Evolutionary conservation across 2,329 filamentous ascomycete genomes (phyloP), one percentile per base, ranked within the genome.

Genomic region (Trichothecium sympodiale): DNA sequence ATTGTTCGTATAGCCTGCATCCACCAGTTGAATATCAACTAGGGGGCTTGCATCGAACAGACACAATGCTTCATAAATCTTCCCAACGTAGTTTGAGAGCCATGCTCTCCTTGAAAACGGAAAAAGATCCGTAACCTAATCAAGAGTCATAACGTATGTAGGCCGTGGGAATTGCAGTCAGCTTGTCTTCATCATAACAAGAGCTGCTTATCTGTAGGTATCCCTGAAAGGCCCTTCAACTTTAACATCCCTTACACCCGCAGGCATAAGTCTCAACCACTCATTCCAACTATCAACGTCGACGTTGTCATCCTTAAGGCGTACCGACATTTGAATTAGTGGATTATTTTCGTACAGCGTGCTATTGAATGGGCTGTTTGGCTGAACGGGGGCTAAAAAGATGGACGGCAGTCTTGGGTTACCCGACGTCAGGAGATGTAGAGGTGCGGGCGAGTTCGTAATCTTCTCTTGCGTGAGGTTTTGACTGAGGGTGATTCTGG

Each of bases 221-320:
- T 46, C 34, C 37, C 56, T 50, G 36, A 60, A 69, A 15, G 68
- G 66, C 3, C 67, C 67, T 17, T 75, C 70, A 30, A 74, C 62
- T 50, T 66, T 69, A 37, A 74, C 59, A 39, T 74, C 70, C 44
- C 58, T 65, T 43, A 75, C 63, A 7, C 69, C 65, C 38, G 73
- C 69, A 3, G 72, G 72, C 62, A 76, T 70, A 46, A 69, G 56
- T 16, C 71, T 65, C 42, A 77, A 51, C 70, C 71, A 76, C 46
- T 76, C 71, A 36, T 64, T 59, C 71, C 71, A 74, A 37, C 55
- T 64, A 34, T 75, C 69, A 36, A 67, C 49, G 40, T 71, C 65
- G 40, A 72, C 53, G 20, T 60, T 60, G 17, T 71, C 68, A 29
- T 73, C 69, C 3, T 60, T 60, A 29, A 76, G 51, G 17, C 64